Percentiles rank a stretch among this genome's conserved stretches.
Evolutionary conservation across 1,284 basidiomycete genomes (phyloP).

Genomic region (Ceraceosorus guamensis): DNA sequence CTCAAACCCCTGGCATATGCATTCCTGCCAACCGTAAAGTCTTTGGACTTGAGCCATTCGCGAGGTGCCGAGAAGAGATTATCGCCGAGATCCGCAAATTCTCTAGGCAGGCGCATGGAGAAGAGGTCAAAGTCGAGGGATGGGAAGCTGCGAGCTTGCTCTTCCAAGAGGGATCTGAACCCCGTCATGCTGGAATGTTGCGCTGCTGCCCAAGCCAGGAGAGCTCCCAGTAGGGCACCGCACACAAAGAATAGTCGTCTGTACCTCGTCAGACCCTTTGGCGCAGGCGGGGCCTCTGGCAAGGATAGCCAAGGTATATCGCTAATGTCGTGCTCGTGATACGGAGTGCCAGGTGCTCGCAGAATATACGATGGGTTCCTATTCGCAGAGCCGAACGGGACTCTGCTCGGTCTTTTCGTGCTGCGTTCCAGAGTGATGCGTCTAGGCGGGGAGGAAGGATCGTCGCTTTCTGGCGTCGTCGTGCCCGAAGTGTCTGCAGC

Average conservation of each 20-base stretch:
- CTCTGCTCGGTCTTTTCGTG: not conserved
- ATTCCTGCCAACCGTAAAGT: constrained; percentile 38
- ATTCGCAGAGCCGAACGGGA: not conserved
- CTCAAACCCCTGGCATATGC: constrained; percentile 23
- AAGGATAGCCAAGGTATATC: constrained; percentile 27
- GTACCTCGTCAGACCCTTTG: constrained; percentile 30
- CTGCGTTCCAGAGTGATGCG: not conserved
- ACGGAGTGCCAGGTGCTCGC: constrained; percentile 34
- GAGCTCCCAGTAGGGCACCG: constrained; percentile 28
- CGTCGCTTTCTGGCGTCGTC: not conserved
- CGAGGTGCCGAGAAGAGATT: constrained; percentile 30
- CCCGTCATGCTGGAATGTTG: constrained; percentile 23
- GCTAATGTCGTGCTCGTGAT: constrained; percentile 38
- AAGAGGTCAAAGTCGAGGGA: constrained; percentile 26
- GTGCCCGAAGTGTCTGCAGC: not conserved
- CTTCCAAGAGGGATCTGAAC: constrained; percentile 32
- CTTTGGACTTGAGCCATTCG: constrained; percentile 41
- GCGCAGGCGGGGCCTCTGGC: constrained; percentile 5
- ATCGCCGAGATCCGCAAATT: constrained; percentile 39
- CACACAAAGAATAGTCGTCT: constrained; percentile 33
- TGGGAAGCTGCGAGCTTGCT: constrained; percentile 27
- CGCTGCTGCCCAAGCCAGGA: constrained; percentile 24
- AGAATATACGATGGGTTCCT: constrained; percentile 18
- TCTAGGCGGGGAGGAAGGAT: not conserved
- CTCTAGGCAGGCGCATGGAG: constrained; percentile 22